Percentiles rank a stretch among this genome's conserved stretches.
Conservation (phyloP, 163 green algal species). For the Chlamydomonas reinhardtii region DNA sequence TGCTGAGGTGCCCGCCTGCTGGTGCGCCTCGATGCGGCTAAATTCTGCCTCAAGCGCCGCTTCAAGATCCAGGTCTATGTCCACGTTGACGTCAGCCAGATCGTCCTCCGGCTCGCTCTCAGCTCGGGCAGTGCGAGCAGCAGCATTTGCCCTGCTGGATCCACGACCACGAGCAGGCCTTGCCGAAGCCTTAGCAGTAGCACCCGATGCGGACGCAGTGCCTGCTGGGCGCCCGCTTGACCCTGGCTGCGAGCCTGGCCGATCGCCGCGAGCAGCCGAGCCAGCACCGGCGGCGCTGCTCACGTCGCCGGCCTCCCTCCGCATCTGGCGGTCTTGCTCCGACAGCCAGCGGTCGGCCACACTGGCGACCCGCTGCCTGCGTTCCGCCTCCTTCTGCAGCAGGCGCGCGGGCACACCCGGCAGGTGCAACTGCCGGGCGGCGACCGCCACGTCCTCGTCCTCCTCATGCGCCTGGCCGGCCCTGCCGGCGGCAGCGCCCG, state of each 20-base stretch:
- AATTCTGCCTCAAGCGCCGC: conserved; percentile 34
- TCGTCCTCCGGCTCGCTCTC: neutral
- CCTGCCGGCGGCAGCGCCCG: too few relatives aligned
- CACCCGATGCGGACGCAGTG: too few relatives aligned
- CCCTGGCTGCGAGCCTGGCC: too few relatives aligned
- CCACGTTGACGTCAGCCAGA: neutral
- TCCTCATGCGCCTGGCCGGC: too few relatives aligned
- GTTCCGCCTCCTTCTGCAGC: conserved; percentile 15
- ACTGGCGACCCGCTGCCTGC: conserved; percentile 5
- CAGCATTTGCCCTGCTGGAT: too few relatives aligned
- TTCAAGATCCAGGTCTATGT: conserved; percentile 4
- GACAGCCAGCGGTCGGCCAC: conserved; percentile 39
- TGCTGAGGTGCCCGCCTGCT: too few relatives aligned
- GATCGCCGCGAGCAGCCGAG: too few relatives aligned
- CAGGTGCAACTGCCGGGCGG: neutral
- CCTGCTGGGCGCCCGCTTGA: too few relatives aligned
- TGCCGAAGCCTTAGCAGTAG: too few relatives aligned
- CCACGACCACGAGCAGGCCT: neutral
- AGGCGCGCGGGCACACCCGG: conserved; percentile 4
- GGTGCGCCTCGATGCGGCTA: conserved; percentile 3
- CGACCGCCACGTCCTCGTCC: neutral
- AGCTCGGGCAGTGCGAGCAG: neutral
- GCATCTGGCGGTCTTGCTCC: conserved; percentile 14
- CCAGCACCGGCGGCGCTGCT: neutral
- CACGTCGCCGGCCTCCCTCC: neutral